Evolutionary conservation across 1,139 yeast species (phyloP), one percentile per base, ranked within the genome.

Genomic region (Magnusiomyces ingens): DNA sequence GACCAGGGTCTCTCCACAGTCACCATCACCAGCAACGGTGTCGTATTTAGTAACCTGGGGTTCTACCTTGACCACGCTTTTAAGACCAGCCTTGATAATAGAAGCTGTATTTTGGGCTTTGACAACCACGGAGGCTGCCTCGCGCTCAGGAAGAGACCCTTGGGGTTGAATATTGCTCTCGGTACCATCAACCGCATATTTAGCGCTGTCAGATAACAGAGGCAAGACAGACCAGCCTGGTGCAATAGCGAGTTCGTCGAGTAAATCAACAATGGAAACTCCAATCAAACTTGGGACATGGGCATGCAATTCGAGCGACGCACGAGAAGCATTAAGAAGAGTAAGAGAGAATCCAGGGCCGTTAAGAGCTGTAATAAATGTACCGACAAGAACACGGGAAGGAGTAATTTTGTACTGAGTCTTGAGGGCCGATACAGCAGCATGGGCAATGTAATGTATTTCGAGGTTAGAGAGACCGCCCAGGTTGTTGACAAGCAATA

Each of bases 21-120:
- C 98, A 61, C 98, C 98, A 68, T 91, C 98, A 57, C 98, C 98
- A 1, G 93, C 97, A 61, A 83, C 76, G 1, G 95, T 86, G 64
- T 91, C 98, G 62, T 85, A 83, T 57, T 81, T 78, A 0, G 97
- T 91, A 63, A 91, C 85, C 60, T 80, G 78, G 3, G 96, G 94
- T 67, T 90, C 97, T 17, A 75, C 72, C 68, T 75, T 64, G 67
- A 76, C 62, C 68, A 79, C 66, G 69, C 70, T 51, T 62, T 76
- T 62, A 60, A 87, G 78, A 35, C 87, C 91, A 5, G 68, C 62
- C 29, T 64, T 66, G 49, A 84, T 67, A 10, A 75, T 67, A 1
- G 63, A 58, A 57, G 71, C 71, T 58, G 79, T 77, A 1, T 59
- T 49, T 1, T 59, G 58, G 0, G 76, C 69, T 59, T 81, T 77